Evolutionary conservation across 768 basidiomycete genomes (phyloP).

Genomic region (Lactarius vividus): DNA sequence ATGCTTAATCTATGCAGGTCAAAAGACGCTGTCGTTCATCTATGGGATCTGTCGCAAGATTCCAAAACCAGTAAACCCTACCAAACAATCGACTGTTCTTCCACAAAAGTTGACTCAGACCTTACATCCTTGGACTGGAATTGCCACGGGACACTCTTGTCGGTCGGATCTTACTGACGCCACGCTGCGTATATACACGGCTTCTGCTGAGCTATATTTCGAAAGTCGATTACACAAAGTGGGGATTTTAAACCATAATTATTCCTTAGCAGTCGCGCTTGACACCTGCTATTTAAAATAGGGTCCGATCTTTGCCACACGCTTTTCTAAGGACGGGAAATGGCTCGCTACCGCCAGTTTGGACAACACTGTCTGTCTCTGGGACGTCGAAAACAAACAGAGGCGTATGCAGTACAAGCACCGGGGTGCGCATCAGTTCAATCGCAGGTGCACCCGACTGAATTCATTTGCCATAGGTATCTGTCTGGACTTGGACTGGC

Average conservation of each 20-base stretch:
- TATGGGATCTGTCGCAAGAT: constrained; percentile 63
- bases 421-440: constrained; percentile 45
- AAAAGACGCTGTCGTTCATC: constrained; percentile 69
- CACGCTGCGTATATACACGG: constrained; percentile 63
- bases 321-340: constrained; percentile 70
- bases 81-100: constrained; percentile 48
- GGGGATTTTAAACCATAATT: constrained; percentile 27
- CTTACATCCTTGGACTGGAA: constrained; percentile 80
- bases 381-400: constrained; percentile 65
- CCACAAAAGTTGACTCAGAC: constrained; percentile 52
- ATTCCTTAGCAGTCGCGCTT: neutral
- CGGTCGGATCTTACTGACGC: constrained; percentile 78
- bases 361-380: constrained; percentile 74
- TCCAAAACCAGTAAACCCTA: constrained; percentile 37
- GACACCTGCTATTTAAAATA: constrained; percentile 32
- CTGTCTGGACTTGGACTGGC: constrained; percentile 80
- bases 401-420: constrained; percentile 67
- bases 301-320: constrained; percentile 78
- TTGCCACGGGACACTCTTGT: constrained; percentile 65
- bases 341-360: constrained; percentile 76
- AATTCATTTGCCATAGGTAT: constrained; percentile 46
- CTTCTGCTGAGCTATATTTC: constrained; percentile 60
- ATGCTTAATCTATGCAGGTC: constrained; percentile 44
- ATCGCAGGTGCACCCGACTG: neutral
- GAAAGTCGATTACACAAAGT: constrained; percentile 65